Conservation (phyloP, 768 basidiomycete genomes). For the Hortiboletus flavorubellus region DNA sequence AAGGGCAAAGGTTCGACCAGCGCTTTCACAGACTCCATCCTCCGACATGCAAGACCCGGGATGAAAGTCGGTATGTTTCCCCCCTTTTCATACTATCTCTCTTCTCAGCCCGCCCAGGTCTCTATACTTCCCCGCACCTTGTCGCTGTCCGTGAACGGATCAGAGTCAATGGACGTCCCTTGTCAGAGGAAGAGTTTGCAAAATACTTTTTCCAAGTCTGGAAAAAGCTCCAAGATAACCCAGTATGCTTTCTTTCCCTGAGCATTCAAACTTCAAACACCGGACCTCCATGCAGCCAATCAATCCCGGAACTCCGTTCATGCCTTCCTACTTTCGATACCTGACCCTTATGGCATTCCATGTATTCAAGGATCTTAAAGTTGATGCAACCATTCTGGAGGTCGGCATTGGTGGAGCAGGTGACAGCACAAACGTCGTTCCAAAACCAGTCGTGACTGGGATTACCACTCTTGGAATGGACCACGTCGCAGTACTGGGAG, state of each 20-base stretch:
- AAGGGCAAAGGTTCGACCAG: conserved; percentile 98
- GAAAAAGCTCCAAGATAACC: conserved; percentile 72
- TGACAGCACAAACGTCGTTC: conserved; percentile 96
- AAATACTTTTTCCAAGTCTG: conserved; percentile 96
- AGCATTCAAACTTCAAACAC: background rate
- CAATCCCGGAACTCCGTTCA: conserved; percentile 50
- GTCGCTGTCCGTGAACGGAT: conserved; percentile 95
- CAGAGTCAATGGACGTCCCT: conserved; percentile 84
- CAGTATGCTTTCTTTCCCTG: conserved; percentile 39
- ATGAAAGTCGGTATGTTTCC: conserved; percentile 74
- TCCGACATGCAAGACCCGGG: conserved; percentile 67
- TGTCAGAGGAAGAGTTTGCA: conserved; percentile 86
- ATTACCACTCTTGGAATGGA: conserved; percentile 91
- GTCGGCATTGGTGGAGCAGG: conserved; percentile 94
- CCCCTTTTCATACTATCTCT: background rate
- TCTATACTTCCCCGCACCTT: conserved; percentile 96
- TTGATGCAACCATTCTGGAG: conserved; percentile 91
- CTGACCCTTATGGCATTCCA: conserved; percentile 92
- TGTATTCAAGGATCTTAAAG: conserved; percentile 73
- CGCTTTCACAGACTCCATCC: conserved; percentile 85
- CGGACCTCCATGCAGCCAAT: conserved; percentile 39
- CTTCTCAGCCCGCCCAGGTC: conserved; percentile 45
- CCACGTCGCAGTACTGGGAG: conserved; percentile 83
- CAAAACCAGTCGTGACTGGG: conserved; percentile 85
- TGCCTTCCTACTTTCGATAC: conserved; percentile 94